Evolutionary conservation across 1,284 basidiomycete species (phyloP), one percentile per base, ranked within the genome.

Genomic region (Boletus sp.): DNA sequence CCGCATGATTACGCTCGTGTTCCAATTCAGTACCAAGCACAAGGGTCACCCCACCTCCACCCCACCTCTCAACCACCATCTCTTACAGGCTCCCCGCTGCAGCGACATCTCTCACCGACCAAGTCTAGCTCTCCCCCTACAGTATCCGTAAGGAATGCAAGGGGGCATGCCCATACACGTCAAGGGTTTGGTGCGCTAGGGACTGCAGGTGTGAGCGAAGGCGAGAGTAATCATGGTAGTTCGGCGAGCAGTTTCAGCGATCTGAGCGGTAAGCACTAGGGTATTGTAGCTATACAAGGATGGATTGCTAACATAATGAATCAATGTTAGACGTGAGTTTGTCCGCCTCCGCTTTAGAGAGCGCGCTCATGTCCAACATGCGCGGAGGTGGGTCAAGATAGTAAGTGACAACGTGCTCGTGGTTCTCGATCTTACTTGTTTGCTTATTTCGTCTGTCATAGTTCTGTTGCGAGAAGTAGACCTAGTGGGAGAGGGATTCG

Each of bases 201-300:
- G 21, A 74, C 68, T 44, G 68, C 71, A 63, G 74, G 71, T 49
- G 69, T 71, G 62, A 84, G 84, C 63, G 85, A 89, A 62, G 81
- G 82, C 47, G 83, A 81, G 43, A 91, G 89, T 66, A 86, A 80
- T 61, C 82, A 87, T 28, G 86, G 83, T 3, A 90, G 88, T 16
- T 83, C 84, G 52, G 83, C 90, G 1, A 92, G 90, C 6, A 93
- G 91, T 72, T 91, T 92, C 68, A 92, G 90, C 68, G 91, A 93
- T 70, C 69, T 93, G 47, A 93, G 91, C 68, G 91, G 91, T 91
- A 67, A 68, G 83, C 74, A 30, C 38, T 46, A 21, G 27, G 25
- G 31, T 25, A 0, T 38, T 53, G 31, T 25, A 1, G 21, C 21
- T 25, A 8, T 37, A 27, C 49, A 30, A 37, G 35, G 7, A 38